Evolutionary conservation across 495 filamentous ascomycete species (phyloP).

Genomic region (Friedmanniomyces simplex): DNA sequence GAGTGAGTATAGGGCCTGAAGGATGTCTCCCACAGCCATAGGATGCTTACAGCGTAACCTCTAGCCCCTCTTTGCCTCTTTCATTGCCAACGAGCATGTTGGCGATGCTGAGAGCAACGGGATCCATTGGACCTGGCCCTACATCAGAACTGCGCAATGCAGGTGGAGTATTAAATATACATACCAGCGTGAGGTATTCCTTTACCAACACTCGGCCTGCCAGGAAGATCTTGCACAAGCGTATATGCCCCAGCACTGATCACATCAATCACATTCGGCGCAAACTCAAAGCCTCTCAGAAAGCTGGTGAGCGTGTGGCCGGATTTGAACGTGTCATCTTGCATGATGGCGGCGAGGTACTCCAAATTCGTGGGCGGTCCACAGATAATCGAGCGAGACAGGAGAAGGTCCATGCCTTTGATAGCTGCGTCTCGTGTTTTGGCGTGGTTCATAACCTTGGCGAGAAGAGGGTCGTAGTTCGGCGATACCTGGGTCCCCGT

Average conservation of each 20-base stretch:
- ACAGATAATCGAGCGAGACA: conserved; percentile 39
- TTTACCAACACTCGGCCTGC: conserved; percentile 37
- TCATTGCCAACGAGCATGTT: conserved; percentile 51
- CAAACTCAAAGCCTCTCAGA: conserved; percentile 40
- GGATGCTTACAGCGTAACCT: conserved; percentile 41
- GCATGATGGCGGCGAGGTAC: conserved; percentile 41
- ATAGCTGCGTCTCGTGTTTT: conserved; percentile 36
- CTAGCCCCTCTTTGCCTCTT: conserved; percentile 41
- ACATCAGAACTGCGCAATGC: too few relatives aligned
- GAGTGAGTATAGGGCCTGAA: neutral
- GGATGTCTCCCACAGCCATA: neutral
- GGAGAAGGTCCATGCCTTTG: conserved; percentile 33
- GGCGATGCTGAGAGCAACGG: conserved; percentile 42
- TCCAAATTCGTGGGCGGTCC: conserved; percentile 50
- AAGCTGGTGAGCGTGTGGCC: conserved; percentile 47
- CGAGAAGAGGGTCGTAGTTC: conserved; percentile 52
- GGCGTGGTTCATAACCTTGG: conserved; percentile 49
- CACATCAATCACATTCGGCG: conserved; percentile 46
- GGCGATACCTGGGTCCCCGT: conserved; percentile 44
- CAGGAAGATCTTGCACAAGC: conserved; percentile 48
- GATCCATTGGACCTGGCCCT: conserved; percentile 43
- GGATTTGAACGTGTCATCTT: conserved; percentile 31
- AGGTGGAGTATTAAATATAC: neutral
- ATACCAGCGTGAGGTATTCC: conserved; percentile 31
- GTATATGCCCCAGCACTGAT: conserved; percentile 46